Conservation (phyloP, 2,329 filamentous ascomycete genomes). For the Aurifilum marmelostoma region DNA sequence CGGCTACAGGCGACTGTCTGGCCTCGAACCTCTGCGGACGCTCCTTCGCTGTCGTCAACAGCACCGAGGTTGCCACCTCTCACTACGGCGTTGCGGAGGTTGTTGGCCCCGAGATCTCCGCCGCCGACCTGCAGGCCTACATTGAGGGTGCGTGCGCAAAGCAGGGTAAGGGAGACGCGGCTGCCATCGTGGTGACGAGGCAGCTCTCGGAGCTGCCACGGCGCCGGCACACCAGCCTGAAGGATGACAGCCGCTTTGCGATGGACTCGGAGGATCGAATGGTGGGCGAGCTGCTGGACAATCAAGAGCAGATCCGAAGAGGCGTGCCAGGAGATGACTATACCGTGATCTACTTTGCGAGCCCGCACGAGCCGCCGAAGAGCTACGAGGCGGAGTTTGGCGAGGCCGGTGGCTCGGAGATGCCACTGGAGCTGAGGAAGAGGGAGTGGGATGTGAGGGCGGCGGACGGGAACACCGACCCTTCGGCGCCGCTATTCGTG, state of each 20-base stretch:
- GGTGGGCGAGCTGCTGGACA: constrained; percentile 51
- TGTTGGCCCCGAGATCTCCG: constrained; percentile 51
- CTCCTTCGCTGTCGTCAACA: constrained; percentile 34
- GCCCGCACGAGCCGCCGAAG: constrained; percentile 51
- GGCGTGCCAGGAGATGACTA: constrained; percentile 52
- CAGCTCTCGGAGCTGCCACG: constrained; percentile 47
- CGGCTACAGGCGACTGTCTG: constrained; percentile 50
- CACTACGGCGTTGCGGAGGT: constrained; percentile 60
- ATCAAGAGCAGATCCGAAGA: constrained; percentile 38
- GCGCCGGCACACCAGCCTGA: constrained; percentile 25
- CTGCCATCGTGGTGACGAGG: constrained; percentile 42
- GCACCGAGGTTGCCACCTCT: constrained; percentile 40
- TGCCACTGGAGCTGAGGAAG: constrained; percentile 78
- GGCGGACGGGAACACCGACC: constrained; percentile 49
- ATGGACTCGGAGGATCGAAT: constrained; percentile 42
- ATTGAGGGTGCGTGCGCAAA: constrained; percentile 52
- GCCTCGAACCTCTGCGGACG: constrained; percentile 56
- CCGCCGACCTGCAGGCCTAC: constrained; percentile 46
- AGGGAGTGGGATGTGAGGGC: constrained; percentile 41
- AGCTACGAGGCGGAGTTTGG: constrained; percentile 69
- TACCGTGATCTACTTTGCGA: constrained; percentile 77
- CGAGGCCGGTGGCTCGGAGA: constrained; percentile 42
- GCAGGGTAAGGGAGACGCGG: constrained; percentile 38
- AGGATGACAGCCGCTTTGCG: constrained; percentile 42
- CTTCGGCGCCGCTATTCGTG: constrained; percentile 69